A percentile compares a stretch with the other conserved stretches of the same genome.
Conservation (phyloP, 1,284 basidiomycete species). For the Marasmius fiardii region DNA sequence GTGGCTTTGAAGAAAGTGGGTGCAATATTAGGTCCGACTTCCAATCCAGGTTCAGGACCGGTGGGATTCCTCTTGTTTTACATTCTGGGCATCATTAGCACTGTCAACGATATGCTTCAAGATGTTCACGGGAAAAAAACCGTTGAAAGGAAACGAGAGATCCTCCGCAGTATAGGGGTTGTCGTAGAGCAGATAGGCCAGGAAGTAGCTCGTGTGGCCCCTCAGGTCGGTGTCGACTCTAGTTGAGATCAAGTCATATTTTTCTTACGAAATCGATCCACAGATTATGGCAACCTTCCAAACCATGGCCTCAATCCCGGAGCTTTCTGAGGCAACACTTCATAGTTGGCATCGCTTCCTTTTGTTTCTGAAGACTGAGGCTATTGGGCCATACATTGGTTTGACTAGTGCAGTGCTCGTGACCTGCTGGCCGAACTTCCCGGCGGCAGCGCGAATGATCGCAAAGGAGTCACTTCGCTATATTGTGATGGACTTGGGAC, state of each 20-base stretch:
- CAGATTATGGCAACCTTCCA: slow-evolving; percentile 98
- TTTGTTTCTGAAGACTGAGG: slow-evolving; percentile 61
- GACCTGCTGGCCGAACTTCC: slow-evolving; percentile 73
- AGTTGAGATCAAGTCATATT: background rate
- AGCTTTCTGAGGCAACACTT: slow-evolving; percentile 78
- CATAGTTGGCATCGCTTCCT: slow-evolving; percentile 84
- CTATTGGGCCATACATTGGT: slow-evolving; percentile 85
- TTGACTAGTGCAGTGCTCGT: slow-evolving; percentile 87
- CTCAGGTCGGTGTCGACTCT: slow-evolving; percentile 67
- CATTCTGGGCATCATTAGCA: slow-evolving; percentile 80
- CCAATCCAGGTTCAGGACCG: slow-evolving; percentile 31
- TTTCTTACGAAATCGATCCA: background rate
- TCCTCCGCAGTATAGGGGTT: slow-evolving; percentile 77
- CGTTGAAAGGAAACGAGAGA: slow-evolving; percentile 62
- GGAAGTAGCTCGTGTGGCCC: slow-evolving; percentile 70
- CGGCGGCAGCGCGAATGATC: slow-evolving; percentile 54
- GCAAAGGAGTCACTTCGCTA: slow-evolving; percentile 44
- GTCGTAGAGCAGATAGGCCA: slow-evolving; percentile 74
- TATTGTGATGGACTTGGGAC: slow-evolving; percentile 66
- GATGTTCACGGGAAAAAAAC: slow-evolving; percentile 76
- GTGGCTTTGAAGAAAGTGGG: slow-evolving; percentile 63
- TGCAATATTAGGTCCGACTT: slow-evolving; percentile 25
- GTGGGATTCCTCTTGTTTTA: slow-evolving; percentile 65
- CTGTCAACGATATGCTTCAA: slow-evolving; percentile 81
- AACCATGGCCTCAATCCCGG: slow-evolving; percentile 73